Base-by-base conservation (phyloP, 2,329 filamentous ascomycete species). In the Neofusicoccum umdonicola region DNA sequence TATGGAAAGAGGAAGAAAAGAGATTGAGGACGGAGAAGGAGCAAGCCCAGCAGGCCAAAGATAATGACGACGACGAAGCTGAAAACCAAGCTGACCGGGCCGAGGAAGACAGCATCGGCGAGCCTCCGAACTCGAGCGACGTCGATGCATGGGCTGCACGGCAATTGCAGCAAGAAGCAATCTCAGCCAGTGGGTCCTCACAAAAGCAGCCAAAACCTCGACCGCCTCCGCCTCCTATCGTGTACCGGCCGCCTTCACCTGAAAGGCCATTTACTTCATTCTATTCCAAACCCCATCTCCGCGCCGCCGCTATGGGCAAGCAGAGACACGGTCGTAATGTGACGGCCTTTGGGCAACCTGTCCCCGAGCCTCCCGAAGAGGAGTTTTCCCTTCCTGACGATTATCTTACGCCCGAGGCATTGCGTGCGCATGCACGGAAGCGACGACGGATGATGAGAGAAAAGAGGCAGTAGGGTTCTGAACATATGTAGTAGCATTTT, bases 1-100 rank as follows among this genome's bases (percentile, higher is more conserved):
- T 86, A 63, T 98, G 93, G 93, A 93, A 89, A 67, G 85, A 93
- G 67, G 92, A 96, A 74, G 95, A 99, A 77, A 96, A 93, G 80
- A 87, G 90, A 48, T 83, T 91, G 66, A 92, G 92, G 77, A 79
- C 87, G 2, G 90, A 92, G 71, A 91, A 88, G 71, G 92, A 94
- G 66, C 88, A 88, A 54, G 84, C 83, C 3, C 75, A 84, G 62
- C 77, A 76, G 50, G 78, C 77, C 27, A 79, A 82, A 47, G 83
- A 84, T 13, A 79, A 82, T 17, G 79, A 76, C n/a, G 80, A 81
- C 15, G 80, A 81, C 15, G 79, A 75, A 31, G 78, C 76, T 12
- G 76, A 71, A 57, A 76, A 76, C n/a, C 71, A 78, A 34, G 75
- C 27, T 22, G 56, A 60, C 42, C 56, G 56, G 7, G 79, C 63